Conservation (phyloP, 2,329 filamentous ascomycete species). For the Verticillium alfalfae region DNA sequence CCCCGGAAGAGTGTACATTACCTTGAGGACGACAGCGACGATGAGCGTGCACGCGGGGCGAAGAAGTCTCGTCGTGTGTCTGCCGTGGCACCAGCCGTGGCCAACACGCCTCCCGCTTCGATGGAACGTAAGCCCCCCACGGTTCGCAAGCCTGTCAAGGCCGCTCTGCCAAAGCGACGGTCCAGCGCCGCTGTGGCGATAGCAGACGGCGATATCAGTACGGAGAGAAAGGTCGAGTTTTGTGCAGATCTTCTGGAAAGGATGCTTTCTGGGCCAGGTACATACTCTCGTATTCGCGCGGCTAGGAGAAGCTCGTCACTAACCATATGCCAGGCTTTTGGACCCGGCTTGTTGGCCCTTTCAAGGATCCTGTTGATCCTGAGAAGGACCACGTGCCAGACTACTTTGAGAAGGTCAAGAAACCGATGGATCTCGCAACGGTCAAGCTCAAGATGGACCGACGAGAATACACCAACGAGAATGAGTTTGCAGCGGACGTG, state of each 20-base stretch:
- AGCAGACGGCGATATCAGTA: constrained; percentile 7
- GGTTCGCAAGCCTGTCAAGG: constrained; percentile 23
- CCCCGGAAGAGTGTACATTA: constrained; percentile 43
- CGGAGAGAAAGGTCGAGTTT: constrained; percentile 43
- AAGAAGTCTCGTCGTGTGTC: constrained; percentile 39
- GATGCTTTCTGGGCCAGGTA: constrained; percentile 59
- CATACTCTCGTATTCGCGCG: constrained; percentile 4
- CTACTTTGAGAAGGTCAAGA: constrained; percentile 55
- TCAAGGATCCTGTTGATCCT: constrained; percentile 55
- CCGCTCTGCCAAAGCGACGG: constrained; percentile 23
- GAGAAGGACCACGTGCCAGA: constrained; percentile 52
- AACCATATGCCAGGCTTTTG: constrained; percentile 48
- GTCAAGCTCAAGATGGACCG: constrained; percentile 56
- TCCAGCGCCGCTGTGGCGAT: constrained; percentile 19
- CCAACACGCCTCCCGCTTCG: constrained; percentile 6
- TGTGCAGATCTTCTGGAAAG: constrained; percentile 52
- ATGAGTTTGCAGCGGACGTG: constrained; percentile 52
- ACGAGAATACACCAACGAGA: constrained; percentile 42
- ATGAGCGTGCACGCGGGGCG: constrained; percentile 21
- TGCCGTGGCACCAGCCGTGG: constrained; percentile 18
- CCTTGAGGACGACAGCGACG: constrained; percentile 36
- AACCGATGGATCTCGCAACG: constrained; percentile 56
- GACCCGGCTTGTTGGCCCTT: constrained; percentile 60
- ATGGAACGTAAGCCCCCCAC: constrained; percentile 16
- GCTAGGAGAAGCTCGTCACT: constrained; percentile 1